Evolutionary conservation across 176 grass and related monocot species (phyloP).

Genomic region (Carex scoparia): DNA sequence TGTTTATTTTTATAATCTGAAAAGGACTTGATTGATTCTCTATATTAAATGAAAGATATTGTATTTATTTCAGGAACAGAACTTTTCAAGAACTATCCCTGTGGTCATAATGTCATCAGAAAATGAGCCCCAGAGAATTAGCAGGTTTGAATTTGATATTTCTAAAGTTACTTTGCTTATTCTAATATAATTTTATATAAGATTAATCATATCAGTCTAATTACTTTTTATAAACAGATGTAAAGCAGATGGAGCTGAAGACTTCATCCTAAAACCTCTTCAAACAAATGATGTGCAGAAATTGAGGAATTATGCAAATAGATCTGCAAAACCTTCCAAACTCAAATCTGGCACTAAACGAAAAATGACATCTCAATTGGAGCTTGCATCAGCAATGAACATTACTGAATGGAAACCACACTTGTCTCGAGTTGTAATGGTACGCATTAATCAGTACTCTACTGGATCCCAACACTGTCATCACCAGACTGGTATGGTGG

Average conservation of each 20-base stretch:
- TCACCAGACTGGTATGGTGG: neutral
- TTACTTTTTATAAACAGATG: conserved; percentile 22
- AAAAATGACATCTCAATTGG: conserved; percentile 12
- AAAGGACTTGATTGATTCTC: neutral
- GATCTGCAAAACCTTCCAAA: neutral
- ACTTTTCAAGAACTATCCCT: conserved; percentile 63
- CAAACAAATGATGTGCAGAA: conserved; percentile 72
- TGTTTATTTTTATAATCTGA: conserved; percentile 2
- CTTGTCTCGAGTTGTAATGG: conserved; percentile 59
- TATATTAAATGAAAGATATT: neutral
- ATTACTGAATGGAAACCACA: conserved; percentile 30
- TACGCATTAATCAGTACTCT: conserved; percentile 10
- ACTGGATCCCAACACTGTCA: neutral
- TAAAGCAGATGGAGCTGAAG: conserved; percentile 61
- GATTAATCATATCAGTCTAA: conserved; percentile 7
- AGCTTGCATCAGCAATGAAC: conserved; percentile 16
- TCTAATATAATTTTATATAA: neutral
- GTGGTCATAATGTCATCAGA: conserved; percentile 99
- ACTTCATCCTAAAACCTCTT: conserved; percentile 86
- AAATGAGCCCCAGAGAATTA: conserved; percentile 95
- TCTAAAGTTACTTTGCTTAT: conserved; percentile 6
- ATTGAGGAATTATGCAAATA: conserved; percentile 52
- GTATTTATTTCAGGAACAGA: conserved; percentile 54
- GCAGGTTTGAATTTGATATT: conserved; percentile 41
- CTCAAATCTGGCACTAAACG: conserved; percentile 25